phyloP scores from a whole-genome alignment of 345 rosid genomes.

The Mercurialis annua region DNA sequence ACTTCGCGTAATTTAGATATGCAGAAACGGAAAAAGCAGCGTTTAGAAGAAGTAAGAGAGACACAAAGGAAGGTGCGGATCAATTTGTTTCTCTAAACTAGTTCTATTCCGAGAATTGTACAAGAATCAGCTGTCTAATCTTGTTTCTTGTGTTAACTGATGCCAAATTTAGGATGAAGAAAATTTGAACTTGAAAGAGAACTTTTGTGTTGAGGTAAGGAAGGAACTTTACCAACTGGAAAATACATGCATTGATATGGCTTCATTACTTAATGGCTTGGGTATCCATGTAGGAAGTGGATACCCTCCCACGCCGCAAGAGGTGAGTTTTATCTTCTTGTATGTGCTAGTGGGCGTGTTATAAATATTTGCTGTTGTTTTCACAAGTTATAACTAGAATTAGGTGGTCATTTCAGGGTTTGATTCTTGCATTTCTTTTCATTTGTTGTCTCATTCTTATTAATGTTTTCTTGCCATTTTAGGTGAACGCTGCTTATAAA shows the following conservation, averaged over 20 bases:
- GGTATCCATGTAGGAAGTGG: constrained; percentile 66
- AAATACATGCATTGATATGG: constrained; percentile 55
- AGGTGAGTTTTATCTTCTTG: constrained; percentile 43
- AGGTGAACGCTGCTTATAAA: constrained; percentile 81
- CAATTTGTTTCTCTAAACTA: background rate
- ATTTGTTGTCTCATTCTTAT: background rate
- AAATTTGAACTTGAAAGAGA: constrained; percentile 68
- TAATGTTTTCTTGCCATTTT: constrained; percentile 22
- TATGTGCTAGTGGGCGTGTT: background rate
- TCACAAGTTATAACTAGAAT: background rate
- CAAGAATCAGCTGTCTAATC: background rate
- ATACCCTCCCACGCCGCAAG: constrained; percentile 41
- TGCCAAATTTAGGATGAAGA: constrained; percentile 60
- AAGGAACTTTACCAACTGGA: constrained; percentile 63
- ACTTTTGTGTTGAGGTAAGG: constrained; percentile 50
- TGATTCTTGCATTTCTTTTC: background rate
- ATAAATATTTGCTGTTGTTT: background rate
- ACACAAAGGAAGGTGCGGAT: constrained; percentile 70
- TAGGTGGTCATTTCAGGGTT: background rate
- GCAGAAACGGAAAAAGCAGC: constrained; percentile 84
- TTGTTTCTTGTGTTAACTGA: background rate
- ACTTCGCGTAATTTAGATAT: constrained; percentile 56
- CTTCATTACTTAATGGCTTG: constrained; percentile 68
- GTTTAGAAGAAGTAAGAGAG: constrained; percentile 82
- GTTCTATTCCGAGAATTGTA: background rate